phyloP scores from a whole-genome alignment of 2,329 filamentous ascomycete species.

The Cercospora zeae-maydis region DNA sequence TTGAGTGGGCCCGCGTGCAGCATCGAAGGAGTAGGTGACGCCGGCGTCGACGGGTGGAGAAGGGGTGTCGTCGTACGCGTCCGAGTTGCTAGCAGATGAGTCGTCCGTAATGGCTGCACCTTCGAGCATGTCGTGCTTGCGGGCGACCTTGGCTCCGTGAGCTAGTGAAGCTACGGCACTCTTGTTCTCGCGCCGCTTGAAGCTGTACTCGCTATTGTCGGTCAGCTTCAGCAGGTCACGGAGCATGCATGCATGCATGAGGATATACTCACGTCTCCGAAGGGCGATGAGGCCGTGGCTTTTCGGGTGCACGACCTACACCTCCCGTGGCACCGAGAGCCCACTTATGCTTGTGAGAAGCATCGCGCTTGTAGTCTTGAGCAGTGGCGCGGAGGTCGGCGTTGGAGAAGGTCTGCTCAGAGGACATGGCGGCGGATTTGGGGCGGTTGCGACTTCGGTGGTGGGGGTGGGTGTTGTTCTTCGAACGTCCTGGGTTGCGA shows the following conservation, averaged over 20 bases:
- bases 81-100: constrained; percentile 45
- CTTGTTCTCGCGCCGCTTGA: constrained; percentile 30
- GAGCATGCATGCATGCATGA: too few relatives aligned
- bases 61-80: constrained; percentile 44
- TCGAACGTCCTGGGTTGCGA: constrained; percentile 10
- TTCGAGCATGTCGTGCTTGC: constrained; percentile 46
- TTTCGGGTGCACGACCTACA: constrained; percentile 29
- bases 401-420: constrained; percentile 47
- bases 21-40: constrained; percentile 55
- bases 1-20: constrained; percentile 46
- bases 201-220: constrained; percentile 27
- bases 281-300: constrained; percentile 35
- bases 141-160: constrained; percentile 32
- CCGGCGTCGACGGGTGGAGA: constrained; percentile 47
- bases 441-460: background rate
- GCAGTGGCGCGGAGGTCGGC: constrained; percentile 54
- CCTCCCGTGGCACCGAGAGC: constrained; percentile 41
- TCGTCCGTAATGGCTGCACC: constrained; percentile 34
- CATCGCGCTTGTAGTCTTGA: constrained; percentile 52
- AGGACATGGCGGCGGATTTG: constrained; percentile 39
- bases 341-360: constrained; percentile 52
- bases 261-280: constrained; percentile 33
- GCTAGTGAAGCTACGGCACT: constrained; percentile 31
- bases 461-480: constrained; percentile 8
- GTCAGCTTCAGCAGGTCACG: constrained; percentile 7